Percentiles rank a stretch among this genome's conserved stretches.
These are phyloP conservation scores for Tanacetum coccineum DNA, from an alignment of 129 eudicot genomes.

Conservation along the genomic window DNA sequence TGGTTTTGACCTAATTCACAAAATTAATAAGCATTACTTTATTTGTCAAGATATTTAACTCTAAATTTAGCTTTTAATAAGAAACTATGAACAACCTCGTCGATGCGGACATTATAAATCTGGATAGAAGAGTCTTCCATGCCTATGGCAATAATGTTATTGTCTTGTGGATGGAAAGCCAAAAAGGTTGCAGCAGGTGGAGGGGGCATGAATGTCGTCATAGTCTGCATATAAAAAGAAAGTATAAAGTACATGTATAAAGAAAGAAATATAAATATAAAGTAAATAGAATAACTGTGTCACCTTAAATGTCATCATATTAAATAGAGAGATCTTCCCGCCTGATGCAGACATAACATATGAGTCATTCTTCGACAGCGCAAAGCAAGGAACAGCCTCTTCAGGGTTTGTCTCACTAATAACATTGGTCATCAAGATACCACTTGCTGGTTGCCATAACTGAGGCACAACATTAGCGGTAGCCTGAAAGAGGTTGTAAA, in stretches of 20 bases:
- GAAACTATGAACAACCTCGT: conserved; percentile 48
- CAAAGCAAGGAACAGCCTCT: conserved; percentile 85
- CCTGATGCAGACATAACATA: conserved; percentile 95
- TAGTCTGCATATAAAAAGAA: conserved; percentile 46
- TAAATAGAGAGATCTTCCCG: conserved; percentile 78
- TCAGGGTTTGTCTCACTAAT: conserved; percentile 65
- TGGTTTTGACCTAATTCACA: conserved; percentile 61
- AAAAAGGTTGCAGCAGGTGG: conserved; percentile 92
- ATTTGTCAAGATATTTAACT: background rate
- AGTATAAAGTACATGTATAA: background rate
- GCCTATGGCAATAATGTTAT: conserved; percentile 85
- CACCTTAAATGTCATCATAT: conserved; percentile 94
- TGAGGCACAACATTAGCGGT: conserved; percentile 59
- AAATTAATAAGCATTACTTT: conserved; percentile 7
- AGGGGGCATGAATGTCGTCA: conserved; percentile 93
- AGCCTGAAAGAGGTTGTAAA: conserved; percentile 39
- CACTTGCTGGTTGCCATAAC: conserved; percentile 88
- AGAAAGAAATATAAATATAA: too few relatives aligned
- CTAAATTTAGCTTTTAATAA: background rate
- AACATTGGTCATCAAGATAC: conserved; percentile 82
- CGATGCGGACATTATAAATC: conserved; percentile 79
- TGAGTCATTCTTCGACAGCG: conserved; percentile 85
- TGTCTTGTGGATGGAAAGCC: conserved; percentile 91
- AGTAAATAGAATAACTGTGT: background rate
- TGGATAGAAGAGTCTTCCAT: conserved; percentile 92